These are phyloP conservation scores for Macrocybe sp. DNA, from an alignment of 1,284 basidiomycete genomes.

Conservation along the genomic window DNA sequence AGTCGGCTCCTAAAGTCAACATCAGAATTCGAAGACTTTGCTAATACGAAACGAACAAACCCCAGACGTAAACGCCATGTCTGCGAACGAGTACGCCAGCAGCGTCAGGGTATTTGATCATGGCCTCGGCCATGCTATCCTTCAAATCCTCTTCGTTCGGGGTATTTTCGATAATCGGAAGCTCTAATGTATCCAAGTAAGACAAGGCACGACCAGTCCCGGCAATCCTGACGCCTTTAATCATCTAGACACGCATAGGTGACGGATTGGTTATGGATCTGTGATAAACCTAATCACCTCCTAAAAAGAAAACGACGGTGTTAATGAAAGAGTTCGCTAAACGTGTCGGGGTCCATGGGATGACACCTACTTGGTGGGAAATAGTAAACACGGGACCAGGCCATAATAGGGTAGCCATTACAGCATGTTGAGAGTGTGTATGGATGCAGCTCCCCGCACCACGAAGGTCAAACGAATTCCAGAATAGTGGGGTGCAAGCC, in stretches of 20 bases:
- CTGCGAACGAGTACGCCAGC: conserved; percentile 76
- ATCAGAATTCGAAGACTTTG: conserved; percentile 3
- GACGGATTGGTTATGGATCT: not conserved
- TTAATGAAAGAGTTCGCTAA: conserved; percentile 2
- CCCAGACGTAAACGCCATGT: conserved; percentile 85
- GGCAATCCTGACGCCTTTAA: conserved; percentile 78
- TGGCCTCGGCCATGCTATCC: conserved; percentile 80
- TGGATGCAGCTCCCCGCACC: conserved; percentile 82
- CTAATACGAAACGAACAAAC: conserved; percentile 31
- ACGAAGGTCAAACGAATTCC: conserved; percentile 81
- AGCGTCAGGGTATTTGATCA: conserved; percentile 74
- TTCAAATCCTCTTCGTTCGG: conserved; percentile 84
- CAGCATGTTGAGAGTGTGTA: conserved; percentile 83
- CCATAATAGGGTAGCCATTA: conserved; percentile 81
- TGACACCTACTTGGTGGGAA: conserved; percentile 61
- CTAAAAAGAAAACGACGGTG: conserved; percentile 17
- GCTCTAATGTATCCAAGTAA: conserved; percentile 79
- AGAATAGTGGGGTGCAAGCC: conserved; percentile 86
- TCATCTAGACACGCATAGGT: conserved; percentile 54
- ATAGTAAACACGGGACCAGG: conserved; percentile 66
- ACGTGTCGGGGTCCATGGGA: conserved; percentile 1
- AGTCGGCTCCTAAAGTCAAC: conserved; percentile 50
- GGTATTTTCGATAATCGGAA: conserved; percentile 88
- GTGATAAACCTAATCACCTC: conserved; percentile 27
- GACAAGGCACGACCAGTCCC: conserved; percentile 70